Conservation (phyloP, 495 filamentous ascomycete species). For the Platismatia glauca region DNA sequence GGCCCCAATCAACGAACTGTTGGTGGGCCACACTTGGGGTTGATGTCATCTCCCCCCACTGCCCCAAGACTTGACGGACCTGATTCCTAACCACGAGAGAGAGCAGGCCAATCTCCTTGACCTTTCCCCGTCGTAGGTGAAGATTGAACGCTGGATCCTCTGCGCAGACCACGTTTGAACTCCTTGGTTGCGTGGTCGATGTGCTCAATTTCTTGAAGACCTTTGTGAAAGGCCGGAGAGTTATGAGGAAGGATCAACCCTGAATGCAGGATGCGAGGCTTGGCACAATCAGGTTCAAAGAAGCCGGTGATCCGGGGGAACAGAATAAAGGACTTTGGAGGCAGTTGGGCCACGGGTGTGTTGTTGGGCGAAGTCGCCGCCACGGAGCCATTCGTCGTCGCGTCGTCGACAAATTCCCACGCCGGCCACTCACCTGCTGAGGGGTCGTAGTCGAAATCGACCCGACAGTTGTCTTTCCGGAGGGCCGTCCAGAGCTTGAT, state of each 20-base stretch:
- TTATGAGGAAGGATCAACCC: background rate
- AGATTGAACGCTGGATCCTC: conserved; percentile 12
- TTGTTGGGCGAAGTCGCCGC: background rate
- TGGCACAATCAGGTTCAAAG: conserved; percentile 1
- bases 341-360: background rate
- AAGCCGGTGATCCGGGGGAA: conserved; percentile 3
- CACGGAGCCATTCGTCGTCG: background rate
- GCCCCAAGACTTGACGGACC: background rate
- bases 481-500: conserved; percentile 8
- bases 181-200: background rate
- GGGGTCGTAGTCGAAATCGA: conserved; percentile 9
- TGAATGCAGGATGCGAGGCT: background rate
- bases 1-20: too few relatives aligned
- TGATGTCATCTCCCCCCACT: too few relatives aligned
- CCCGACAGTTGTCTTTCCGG: conserved; percentile 8
- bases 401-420: conserved; percentile 4
- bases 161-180: conserved; percentile 5
- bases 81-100: background rate
- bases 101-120: background rate
- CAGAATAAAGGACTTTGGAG: conserved; percentile 1
- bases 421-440: background rate
- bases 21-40: too few relatives aligned
- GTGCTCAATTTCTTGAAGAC: conserved; percentile 3
- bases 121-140: conserved; percentile 1
- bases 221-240: background rate